Conservation (phyloP, 306 rosid genomes). For the Pyrus bretschneideri region DNA sequence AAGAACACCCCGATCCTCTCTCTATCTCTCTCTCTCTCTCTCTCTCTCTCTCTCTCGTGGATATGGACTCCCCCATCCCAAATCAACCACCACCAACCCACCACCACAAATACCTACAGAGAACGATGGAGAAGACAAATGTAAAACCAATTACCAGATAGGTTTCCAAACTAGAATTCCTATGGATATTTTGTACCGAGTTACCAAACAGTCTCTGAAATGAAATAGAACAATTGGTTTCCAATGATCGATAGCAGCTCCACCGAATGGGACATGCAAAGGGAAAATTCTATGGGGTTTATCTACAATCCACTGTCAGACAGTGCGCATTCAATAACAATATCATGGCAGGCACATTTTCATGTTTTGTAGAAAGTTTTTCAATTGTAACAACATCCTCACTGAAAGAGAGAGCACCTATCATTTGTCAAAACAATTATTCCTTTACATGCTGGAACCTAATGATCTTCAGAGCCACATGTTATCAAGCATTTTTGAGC, state of each 20-base stretch:
- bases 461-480: not conserved
- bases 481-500: not conserved
- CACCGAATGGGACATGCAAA: not conserved
- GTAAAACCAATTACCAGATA: not conserved
- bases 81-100: not conserved
- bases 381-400: not conserved
- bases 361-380: not conserved
- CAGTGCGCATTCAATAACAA: not conserved
- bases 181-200: not conserved
- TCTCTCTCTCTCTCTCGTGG: not conserved
- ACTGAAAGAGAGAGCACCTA: not conserved
- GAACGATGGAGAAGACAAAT: not conserved
- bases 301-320: not conserved
- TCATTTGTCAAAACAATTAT: not conserved
- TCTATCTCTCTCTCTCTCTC: not conserved
- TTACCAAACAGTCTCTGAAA: not conserved
- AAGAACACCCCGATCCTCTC: not conserved
- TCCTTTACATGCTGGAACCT: not conserved
- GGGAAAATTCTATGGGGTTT: not conserved
- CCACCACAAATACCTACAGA: not conserved
- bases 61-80: not conserved
- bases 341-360: not conserved
- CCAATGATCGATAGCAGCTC: not conserved
- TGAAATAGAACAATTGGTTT: not conserved
- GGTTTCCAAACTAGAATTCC: not conserved